Base-by-base conservation (phyloP, 2,329 filamentous ascomycete species). In the Curvularia sp. region DNA sequence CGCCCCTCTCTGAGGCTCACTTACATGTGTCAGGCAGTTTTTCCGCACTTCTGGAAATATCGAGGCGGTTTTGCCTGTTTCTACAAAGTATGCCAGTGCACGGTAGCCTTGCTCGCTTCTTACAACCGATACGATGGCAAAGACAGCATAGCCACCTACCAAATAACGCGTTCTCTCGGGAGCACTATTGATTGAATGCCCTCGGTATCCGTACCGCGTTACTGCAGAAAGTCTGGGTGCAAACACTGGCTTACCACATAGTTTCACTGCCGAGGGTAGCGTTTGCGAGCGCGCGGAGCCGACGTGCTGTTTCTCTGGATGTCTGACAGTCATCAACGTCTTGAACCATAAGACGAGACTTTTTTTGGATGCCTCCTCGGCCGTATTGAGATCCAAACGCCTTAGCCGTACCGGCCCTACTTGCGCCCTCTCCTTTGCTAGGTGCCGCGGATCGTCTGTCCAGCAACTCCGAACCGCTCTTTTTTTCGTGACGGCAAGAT, bases 301-400 rank as follows among this genome's bases (percentile, higher is more conserved):
- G 52, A 55, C 42, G 22, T 35, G 43, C 50, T 58, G 46, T 44
- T 54, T 53, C 20, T 49, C 48, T 30, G 50, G 54, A 49, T 44
- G 44, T 49, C 55, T 47, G 55, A 38, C 39, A 43, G 30, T 48
- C 50, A 43, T 54, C 12, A 13, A 48, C n/a, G 44, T 39, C 41
- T 35, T 38, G 22, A 43, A 54, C 24, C 30, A 44, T 51, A 44
- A 54, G 55, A 54, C 46, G 41, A 35, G 38, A 30, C 12, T 55
- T 31, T 53, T 44, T 53, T n/a, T 20, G n/a, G 44, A 33, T 33
- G 28, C n/a, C 44, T 47, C 26, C 7, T 10, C 41, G 22, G 20
- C 41, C 20, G 41, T 43, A 6, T 57, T 43, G 26, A 26, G 41
- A 55, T 55, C 24, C 54, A 39, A 43, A n/a, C 33, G 41, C 56